Percentiles rank a stretch among this genome's conserved stretches.
Evolutionary conservation across 1,139 yeast genomes (phyloP).

Genomic region (Geotrichum reessii): DNA sequence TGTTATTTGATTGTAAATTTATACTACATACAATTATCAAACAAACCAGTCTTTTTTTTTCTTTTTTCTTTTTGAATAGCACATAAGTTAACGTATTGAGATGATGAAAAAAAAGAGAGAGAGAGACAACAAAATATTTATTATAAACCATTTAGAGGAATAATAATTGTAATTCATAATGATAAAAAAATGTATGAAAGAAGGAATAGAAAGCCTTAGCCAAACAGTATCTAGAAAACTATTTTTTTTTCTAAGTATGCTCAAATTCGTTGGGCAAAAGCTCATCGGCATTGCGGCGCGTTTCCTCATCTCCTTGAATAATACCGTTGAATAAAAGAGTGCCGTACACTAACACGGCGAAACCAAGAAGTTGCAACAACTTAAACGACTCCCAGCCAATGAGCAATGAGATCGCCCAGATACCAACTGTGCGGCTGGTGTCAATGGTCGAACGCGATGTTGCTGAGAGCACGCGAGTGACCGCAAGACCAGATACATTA

Average conservation of each 20-base stretch:
- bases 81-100: no score
- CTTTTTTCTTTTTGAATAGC: no score
- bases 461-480: conserved; percentile 63
- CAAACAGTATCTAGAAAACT: background rate
- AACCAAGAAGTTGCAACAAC: conserved; percentile 58
- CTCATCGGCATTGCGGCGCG: conserved; percentile 15
- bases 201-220: background rate
- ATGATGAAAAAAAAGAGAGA: no score
- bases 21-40: no score
- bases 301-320: conserved; percentile 30
- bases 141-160: no score
- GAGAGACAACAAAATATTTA: no score
- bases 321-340: conserved; percentile 73
- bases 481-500: conserved; percentile 68
- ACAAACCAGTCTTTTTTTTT: no score
- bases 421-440: conserved; percentile 68
- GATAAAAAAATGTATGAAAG: no score
- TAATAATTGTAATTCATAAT: no score
- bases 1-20: no score
- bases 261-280: conserved; percentile 25
- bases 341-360: conserved; percentile 59
- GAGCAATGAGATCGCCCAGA: conserved; percentile 68
- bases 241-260: conserved; percentile 18
- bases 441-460: conserved; percentile 78
- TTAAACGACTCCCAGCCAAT: conserved; percentile 75